A percentile compares a stretch with the other conserved stretches of the same genome.
Conservation (phyloP, 192 early-diverging fungal genomes). For the Cladochytrium replicatum region DNA sequence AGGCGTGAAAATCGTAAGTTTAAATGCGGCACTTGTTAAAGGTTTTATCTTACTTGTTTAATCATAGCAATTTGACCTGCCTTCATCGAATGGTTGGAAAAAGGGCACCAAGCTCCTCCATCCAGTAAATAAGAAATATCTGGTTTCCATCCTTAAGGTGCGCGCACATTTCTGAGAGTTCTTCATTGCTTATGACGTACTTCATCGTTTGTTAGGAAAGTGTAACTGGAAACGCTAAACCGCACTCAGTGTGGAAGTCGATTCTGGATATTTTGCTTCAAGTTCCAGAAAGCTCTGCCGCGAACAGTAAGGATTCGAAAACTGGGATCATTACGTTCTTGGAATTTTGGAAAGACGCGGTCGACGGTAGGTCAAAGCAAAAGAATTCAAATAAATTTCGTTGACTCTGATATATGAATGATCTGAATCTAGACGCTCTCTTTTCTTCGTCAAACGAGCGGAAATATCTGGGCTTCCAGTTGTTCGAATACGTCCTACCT, state of each 20-base stretch:
- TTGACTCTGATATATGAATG: not conserved
- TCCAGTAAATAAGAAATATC: slow-evolving; percentile 14
- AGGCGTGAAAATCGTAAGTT: slow-evolving; percentile 4
- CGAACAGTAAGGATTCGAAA: not conserved
- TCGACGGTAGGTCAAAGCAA: slow-evolving; percentile 50
- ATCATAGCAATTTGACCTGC: too few species aligned
- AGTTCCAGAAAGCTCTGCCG: slow-evolving; percentile 6
- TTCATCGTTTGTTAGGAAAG: slow-evolving; percentile 7
- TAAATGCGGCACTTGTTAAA: slow-evolving; percentile 5
- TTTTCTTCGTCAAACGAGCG: slow-evolving; percentile 74
- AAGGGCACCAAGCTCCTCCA: slow-evolving; percentile 17
- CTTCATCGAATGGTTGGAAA: too few species aligned
- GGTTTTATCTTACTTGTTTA: slow-evolving; percentile 9
- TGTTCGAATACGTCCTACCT: slow-evolving; percentile 62
- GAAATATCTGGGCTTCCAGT: slow-evolving; percentile 81
- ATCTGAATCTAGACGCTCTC: slow-evolving; percentile 41
- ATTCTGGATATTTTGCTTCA: slow-evolving; percentile 41
- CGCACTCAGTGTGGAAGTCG: slow-evolving; percentile 74
- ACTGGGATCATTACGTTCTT: slow-evolving; percentile 43
- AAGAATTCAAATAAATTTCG: not conserved
- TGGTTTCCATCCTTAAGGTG: slow-evolving; percentile 24
- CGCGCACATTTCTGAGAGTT: slow-evolving; percentile 1
- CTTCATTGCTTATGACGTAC: not conserved
- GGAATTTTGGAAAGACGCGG: slow-evolving; percentile 68
- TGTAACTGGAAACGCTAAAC: slow-evolving; percentile 35